Percentiles rank a stretch among this genome's conserved stretches.
These are phyloP conservation scores for Seiridium unicorne DNA, from an alignment of 2,329 filamentous ascomycete genomes.

Conservation along the genomic window DNA sequence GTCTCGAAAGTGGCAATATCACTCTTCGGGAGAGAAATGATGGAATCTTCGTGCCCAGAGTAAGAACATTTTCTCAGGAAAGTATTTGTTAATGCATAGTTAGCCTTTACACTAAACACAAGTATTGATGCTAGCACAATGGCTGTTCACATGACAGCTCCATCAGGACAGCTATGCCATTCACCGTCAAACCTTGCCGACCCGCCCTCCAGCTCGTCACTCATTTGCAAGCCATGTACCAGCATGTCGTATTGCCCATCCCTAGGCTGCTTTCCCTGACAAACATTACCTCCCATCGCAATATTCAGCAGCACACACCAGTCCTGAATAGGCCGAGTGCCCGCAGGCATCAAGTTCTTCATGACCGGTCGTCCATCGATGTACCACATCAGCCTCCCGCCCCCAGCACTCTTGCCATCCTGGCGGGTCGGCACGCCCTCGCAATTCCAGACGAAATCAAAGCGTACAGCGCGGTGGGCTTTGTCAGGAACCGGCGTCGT, in stretches of 20 bases:
- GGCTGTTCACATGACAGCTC: not conserved
- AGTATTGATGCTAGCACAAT: too few relatives aligned
- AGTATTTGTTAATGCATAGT: too few relatives aligned
- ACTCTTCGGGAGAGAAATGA: too few relatives aligned
- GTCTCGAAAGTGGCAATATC: too few relatives aligned
- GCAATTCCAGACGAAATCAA: conserved; percentile 57
- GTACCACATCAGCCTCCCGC: conserved; percentile 54
- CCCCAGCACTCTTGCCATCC: conserved; percentile 39
- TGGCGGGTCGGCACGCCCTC: conserved; percentile 37
- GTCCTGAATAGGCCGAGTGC: conserved; percentile 53
- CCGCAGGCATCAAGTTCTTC: conserved; percentile 51
- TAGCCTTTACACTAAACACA: too few relatives aligned
- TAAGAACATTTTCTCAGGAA: too few relatives aligned
- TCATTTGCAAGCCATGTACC: conserved; percentile 50
- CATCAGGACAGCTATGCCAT: conserved; percentile 35
- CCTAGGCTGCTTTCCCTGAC: conserved; percentile 45
- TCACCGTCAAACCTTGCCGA: conserved; percentile 54
- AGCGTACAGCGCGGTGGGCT: conserved; percentile 44
- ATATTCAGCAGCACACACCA: conserved; percentile 57
- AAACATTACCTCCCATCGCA: conserved; percentile 62
- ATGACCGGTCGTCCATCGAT: conserved; percentile 57
- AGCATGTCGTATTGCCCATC: conserved; percentile 58
- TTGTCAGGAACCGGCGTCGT: conserved; percentile 50
- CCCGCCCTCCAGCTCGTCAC: conserved; percentile 51
- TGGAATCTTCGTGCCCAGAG: too few relatives aligned